Base-by-base conservation (phyloP, 768 basidiomycete genomes). In the Kwoniella shandongensis region DNA sequence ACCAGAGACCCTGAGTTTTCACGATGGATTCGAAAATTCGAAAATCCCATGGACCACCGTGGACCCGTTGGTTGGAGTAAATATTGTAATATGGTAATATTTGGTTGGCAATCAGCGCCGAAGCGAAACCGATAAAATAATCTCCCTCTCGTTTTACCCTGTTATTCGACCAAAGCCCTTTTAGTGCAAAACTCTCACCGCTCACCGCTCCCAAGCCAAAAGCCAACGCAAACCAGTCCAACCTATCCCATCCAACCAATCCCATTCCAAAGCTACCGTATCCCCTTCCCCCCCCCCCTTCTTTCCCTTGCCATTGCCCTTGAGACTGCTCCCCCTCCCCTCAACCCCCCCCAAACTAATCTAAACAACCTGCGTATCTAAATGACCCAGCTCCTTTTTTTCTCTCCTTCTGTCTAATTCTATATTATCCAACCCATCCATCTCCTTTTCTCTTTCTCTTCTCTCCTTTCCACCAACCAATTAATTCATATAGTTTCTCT, bases 371-470 rank as follows among this genome's bases (percentile, higher is more conserved):
- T 40, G 22, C 50, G 50, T 51, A 51, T 51, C 50, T 51, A 39
- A 39, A 40, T 32, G 40, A 51, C 26, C 36, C 15, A 39, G 15
- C 35, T 20, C 18, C 13, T 5, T 12, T 41, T 58, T 58, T 61
- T 48, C 41, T 44, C 23, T 30, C 8, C 27, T 46, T 44, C 17
- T 25, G 30, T 47, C 23, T 23, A 18, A 35, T 38, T 38, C 45
- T 55, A 22, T 39, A 36, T 27, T 47, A 29, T 38, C 42, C 25
- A 50, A 4, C n/a, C n/a, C 48, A 36, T 26, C 48, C 29, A 50
- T n/a, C 36, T 54, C 42, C 41, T 38, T 44, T 18, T 44, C 51
- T 54, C 39, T 40, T 20, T 54, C 56, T 45, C 44, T 48, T 20
- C 42, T 45, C 42, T 53, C 44, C 42, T 54, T 54, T 13, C 32